These are phyloP conservation scores for Calocybe gambosa DNA, from an alignment of 1,284 basidiomycete species.

Conservation along the genomic window DNA sequence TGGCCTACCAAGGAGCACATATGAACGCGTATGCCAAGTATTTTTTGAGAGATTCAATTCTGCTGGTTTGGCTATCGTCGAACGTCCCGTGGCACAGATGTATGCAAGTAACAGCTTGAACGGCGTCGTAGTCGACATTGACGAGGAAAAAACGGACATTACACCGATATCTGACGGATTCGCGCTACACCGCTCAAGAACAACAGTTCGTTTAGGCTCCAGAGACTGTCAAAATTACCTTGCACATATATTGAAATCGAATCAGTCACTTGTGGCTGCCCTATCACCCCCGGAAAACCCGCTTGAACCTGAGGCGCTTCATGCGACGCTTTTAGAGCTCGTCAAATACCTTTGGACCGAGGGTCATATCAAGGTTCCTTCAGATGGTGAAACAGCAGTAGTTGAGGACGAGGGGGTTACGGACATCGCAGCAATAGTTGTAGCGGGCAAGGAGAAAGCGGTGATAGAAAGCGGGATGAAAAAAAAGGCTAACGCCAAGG, in stretches of 20 bases:
- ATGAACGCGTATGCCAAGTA: conserved; percentile 77
- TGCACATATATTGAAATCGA: conserved; percentile 61
- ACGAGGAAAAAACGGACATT: conserved; percentile 70
- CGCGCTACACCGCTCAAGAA: conserved; percentile 54
- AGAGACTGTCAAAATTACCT: conserved; percentile 74
- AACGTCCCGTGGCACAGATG: conserved; percentile 80
- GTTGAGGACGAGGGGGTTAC: conserved; percentile 83
- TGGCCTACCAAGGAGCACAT: conserved; percentile 65
- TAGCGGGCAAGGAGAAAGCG: conserved; percentile 76
- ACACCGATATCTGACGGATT: conserved; percentile 79
- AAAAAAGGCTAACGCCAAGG: conserved; percentile 69
- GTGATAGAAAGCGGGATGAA: conserved; percentile 78
- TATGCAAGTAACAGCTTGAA: conserved; percentile 77
- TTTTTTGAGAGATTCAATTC: conserved; percentile 97
- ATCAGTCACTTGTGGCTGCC: conserved; percentile 59
- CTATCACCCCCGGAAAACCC: conserved; percentile 50
- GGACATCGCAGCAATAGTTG: conserved; percentile 77
- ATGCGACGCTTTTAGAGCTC: conserved; percentile 49
- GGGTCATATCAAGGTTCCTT: conserved; percentile 63
- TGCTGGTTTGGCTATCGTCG: conserved; percentile 78
- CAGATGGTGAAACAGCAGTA: conserved; percentile 58
- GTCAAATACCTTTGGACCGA: conserved; percentile 55
- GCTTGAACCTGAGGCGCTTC: conserved; percentile 38
- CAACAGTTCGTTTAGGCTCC: conserved; percentile 60
- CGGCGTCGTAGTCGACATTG: conserved; percentile 85